Evolutionary conservation across 2,329 filamentous ascomycete species (phyloP).

Genomic region (Trichoderma gracile): DNA sequence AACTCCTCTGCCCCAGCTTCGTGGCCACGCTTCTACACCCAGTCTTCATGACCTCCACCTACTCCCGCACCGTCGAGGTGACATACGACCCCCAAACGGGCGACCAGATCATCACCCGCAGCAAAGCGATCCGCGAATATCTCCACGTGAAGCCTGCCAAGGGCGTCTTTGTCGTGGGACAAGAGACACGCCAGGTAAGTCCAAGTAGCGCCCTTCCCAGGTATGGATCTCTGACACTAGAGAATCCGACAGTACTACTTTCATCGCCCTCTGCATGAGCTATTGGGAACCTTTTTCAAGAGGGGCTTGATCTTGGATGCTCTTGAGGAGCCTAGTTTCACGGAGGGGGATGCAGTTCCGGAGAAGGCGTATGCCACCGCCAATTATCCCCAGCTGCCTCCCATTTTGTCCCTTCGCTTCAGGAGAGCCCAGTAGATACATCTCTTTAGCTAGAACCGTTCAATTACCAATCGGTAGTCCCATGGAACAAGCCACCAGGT

Average conservation of each 20-base stretch:
- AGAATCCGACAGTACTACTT: slow-evolving; percentile 39
- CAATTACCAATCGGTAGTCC: no score
- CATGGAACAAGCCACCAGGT: no score
- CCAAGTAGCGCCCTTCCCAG: background rate
- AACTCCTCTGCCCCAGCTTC: slow-evolving; percentile 37
- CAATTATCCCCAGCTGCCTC: slow-evolving; percentile 45
- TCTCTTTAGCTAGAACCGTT: no score
- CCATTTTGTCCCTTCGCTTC: slow-evolving; percentile 33
- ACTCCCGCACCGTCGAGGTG: slow-evolving; percentile 43
- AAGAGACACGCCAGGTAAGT: slow-evolving; percentile 40
- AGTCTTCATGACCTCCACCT: slow-evolving; percentile 50
- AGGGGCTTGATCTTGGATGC: slow-evolving; percentile 46
- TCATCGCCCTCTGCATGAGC: slow-evolving; percentile 48
- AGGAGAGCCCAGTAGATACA: slow-evolving; percentile 9
- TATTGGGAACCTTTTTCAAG: slow-evolving; percentile 47
- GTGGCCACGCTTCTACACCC: slow-evolving; percentile 52
- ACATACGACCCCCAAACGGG: slow-evolving; percentile 40
- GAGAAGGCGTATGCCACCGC: slow-evolving; percentile 39
- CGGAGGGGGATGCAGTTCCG: slow-evolving; percentile 40
- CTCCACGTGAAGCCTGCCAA: slow-evolving; percentile 43
- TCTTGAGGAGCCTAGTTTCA: slow-evolving; percentile 50
- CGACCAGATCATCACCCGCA: slow-evolving; percentile 38
- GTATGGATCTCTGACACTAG: background rate
- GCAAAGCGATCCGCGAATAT: slow-evolving; percentile 45
- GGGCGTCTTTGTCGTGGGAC: slow-evolving; percentile 41